A percentile compares a stretch with the other conserved stretches of the same genome.
Evolutionary conservation across 352 stramenopile species (phyloP).

Genomic region (Phytophthora lateralis): DNA sequence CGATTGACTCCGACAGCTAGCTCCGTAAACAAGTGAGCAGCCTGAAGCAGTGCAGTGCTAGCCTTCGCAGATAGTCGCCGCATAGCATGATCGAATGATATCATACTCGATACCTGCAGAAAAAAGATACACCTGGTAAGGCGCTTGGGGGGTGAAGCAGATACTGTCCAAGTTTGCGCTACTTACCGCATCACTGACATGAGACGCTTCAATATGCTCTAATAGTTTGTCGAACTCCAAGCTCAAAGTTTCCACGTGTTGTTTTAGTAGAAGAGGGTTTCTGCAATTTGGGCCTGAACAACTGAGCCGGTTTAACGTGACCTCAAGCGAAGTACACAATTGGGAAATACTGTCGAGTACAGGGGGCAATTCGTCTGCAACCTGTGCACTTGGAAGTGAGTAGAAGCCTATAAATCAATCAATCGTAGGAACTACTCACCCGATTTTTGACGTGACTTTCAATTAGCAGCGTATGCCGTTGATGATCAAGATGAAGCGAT

Average conservation of each 20-base stretch:
- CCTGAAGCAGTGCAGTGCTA: constrained; percentile 2
- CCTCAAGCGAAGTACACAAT: constrained; percentile 38
- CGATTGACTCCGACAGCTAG: constrained; percentile 5
- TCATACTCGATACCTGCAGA: neutral
- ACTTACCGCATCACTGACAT: constrained; percentile 35
- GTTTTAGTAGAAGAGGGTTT: constrained; percentile 35
- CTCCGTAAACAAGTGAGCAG: constrained; percentile 8
- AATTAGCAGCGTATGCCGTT: constrained; percentile 33
- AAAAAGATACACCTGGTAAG: neutral
- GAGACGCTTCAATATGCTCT: constrained; percentile 25
- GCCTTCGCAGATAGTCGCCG: neutral
- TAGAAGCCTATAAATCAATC: neutral
- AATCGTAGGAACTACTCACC: constrained; percentile 15
- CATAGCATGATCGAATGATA: constrained; percentile 4
- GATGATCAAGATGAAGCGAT: constrained; percentile 42
- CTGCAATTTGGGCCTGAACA: constrained; percentile 34
- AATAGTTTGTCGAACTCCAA: constrained; percentile 38
- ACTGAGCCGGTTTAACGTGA: constrained; percentile 44
- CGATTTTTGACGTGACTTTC: constrained; percentile 36
- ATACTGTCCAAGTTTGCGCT: neutral
- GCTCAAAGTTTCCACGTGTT: constrained; percentile 34
- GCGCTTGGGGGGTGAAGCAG: too few species aligned
- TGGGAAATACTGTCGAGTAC: constrained; percentile 26
- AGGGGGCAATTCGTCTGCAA: constrained; percentile 22
- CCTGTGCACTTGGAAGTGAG: neutral